Base-by-base conservation (phyloP, 2,329 filamentous ascomycete species). In the Penicillium verrucosum region DNA sequence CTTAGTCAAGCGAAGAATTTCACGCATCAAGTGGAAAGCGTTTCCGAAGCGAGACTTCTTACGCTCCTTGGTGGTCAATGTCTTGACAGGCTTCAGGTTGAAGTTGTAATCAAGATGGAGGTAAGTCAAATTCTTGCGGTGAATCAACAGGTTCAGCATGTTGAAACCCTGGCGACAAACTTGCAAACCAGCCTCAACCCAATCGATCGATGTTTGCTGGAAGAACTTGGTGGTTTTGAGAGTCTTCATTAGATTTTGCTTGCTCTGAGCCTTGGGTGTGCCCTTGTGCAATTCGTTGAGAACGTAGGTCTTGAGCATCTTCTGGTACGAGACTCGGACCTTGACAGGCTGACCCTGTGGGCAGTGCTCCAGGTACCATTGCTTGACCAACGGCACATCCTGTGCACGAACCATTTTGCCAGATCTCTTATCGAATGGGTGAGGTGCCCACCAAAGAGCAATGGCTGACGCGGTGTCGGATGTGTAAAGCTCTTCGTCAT, bases 41-140 rank as follows among this genome's bases (percentile, higher is more conserved):
- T 99, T 99, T 80, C 94, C 94, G 65, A 99, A 99, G 61, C 94
- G 89, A 30, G 93, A 97, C 84, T 99, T 99, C 81, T 99, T 99
- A 67, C 94, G 89, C 80, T 99, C 94, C 76, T 99, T 99, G 32
- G 94, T 99, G 0, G 94, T 99, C 65, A 99, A 77, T 0, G 94
- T 99, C 81, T 99, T 99, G 73, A 99, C 94, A 3, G 94, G 94
- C 80, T 99, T 99, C 75, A 99, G 72, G 75, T 99, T 99, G 81
- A 99, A 99, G 77, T 99, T 99, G 81, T 97, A 99, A 72, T 99
- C 94, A 54, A 99, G 86, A 81, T 99, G 95, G 54, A 99, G 83
- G 71, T 99, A 99, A 0, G 94, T 99, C 66, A 99, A 79, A 74
- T 99, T 99, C 82, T 99, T 99, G 68, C 94, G 89, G 72, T 99